Percentiles rank a stretch among this genome's conserved stretches.
Evolutionary conservation across 225 moss, liverwort and hornwort species (phyloP).

Genomic region (Anthoceros angustus): DNA sequence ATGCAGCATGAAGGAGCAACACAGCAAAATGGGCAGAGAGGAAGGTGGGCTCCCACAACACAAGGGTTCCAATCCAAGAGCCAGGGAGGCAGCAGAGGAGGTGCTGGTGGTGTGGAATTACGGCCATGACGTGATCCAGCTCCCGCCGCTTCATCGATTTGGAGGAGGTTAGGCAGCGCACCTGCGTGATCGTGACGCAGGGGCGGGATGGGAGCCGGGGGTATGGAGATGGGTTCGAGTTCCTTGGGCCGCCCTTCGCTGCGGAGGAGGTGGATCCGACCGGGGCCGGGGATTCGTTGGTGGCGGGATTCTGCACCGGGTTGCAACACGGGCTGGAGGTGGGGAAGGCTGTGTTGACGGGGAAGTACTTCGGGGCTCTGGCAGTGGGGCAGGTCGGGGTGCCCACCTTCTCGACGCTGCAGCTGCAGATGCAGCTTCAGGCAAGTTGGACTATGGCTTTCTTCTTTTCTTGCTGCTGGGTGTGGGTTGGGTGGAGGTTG

Average conservation of each 20-base stretch:
- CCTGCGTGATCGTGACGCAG: slow-evolving; percentile 83
- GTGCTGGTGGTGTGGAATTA: slow-evolving; percentile 87
- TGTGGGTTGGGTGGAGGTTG: not conserved
- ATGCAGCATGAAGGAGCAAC: too few relatives aligned
- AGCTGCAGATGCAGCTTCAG: too few relatives aligned
- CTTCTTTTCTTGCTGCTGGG: not conserved
- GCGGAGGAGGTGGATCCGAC: slow-evolving; percentile 82
- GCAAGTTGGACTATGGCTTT: slow-evolving; percentile 12
- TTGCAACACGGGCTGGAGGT: slow-evolving; percentile 67
- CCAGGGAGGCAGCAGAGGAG: not conserved
- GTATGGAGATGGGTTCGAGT: slow-evolving; percentile 54
- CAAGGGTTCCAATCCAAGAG: too few relatives aligned
- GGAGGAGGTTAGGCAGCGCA: slow-evolving; percentile 57
- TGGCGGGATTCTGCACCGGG: slow-evolving; percentile 92
- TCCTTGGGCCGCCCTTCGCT: slow-evolving; percentile 66
- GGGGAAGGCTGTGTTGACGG: slow-evolving; percentile 76
- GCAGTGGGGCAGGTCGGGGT: slow-evolving; percentile 89
- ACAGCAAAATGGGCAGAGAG: too few relatives aligned
- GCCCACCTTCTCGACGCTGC: slow-evolving; percentile 49
- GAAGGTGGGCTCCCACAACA: too few relatives aligned
- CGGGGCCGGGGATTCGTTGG: slow-evolving; percentile 90
- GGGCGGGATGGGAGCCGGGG: slow-evolving; percentile 80
- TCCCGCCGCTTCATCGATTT: slow-evolving; percentile 59
- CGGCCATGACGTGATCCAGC: slow-evolving; percentile 71
- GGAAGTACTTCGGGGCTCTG: slow-evolving; percentile 87